A percentile compares a stretch with the other conserved stretches of the same genome.
These are phyloP conservation scores for Paramecium sonneborni DNA, from an alignment of 73 alveolate species.

Conservation along the genomic window DNA sequence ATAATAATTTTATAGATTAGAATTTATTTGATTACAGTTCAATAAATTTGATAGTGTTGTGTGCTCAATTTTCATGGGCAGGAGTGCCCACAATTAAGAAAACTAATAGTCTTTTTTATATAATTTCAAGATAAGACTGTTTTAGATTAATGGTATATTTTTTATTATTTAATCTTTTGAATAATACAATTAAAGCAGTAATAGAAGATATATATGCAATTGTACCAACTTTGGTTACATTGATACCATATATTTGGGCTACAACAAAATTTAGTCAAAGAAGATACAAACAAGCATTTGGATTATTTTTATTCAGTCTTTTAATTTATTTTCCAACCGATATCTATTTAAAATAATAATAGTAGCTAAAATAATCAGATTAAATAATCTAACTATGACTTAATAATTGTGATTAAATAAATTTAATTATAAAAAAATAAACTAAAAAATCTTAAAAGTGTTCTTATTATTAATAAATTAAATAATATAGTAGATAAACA, in stretches of 20 bases:
- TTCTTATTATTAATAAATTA: no score
- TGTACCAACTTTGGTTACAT: background rate
- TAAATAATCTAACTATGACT: background rate
- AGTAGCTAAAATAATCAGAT: background rate
- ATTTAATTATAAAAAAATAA: background rate
- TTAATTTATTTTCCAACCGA: background rate
- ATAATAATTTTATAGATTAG: background rate
- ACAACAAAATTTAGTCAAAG: slow-evolving; percentile 17
- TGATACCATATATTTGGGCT: slow-evolving; percentile 13
- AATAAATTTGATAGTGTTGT: slow-evolving; percentile 20
- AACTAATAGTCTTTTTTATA: background rate
- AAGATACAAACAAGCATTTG: slow-evolving; percentile 18
- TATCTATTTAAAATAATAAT: background rate
- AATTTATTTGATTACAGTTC: slow-evolving; percentile 10
- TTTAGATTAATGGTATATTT: slow-evolving; percentile 41
- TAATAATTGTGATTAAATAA: background rate
- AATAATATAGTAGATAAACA: no score
- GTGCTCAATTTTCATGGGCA: slow-evolving; percentile 10
- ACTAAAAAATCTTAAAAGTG: background rate
- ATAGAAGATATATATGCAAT: background rate
- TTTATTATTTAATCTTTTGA: background rate
- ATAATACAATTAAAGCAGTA: slow-evolving; percentile 27
- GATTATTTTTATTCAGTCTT: background rate
- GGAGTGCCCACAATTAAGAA: slow-evolving; percentile 1
- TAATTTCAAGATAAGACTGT: slow-evolving; percentile 46